Percentiles rank a stretch among this genome's conserved stretches.
Evolutionary conservation across 2,329 filamentous ascomycete species (phyloP).

Genomic region (Aureobasidium namibiae): DNA sequence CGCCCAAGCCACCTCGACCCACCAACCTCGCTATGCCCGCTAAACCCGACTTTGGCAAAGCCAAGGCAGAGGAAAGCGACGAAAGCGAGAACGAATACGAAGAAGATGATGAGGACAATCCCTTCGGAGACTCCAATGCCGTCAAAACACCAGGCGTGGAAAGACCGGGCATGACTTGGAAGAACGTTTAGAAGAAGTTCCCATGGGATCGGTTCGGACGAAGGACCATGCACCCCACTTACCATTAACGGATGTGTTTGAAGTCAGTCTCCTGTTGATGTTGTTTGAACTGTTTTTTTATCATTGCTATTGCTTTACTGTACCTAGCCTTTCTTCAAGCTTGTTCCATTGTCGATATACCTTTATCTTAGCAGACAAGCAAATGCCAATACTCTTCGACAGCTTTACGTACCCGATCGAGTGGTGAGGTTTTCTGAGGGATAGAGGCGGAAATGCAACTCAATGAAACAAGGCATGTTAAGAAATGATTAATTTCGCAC

Average conservation of each 20-base stretch:
- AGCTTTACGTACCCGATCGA: not conserved
- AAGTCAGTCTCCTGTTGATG: no score
- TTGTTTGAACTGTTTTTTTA: not conserved
- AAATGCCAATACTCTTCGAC: not conserved
- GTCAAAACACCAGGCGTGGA: conserved; percentile 47
- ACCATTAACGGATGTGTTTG: no score
- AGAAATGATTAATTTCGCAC: no score
- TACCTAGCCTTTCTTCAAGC: not conserved
- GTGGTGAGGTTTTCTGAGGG: no score
- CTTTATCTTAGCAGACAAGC: not conserved
- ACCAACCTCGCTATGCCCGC: conserved; percentile 33
- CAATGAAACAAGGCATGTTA: no score
- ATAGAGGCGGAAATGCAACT: no score
- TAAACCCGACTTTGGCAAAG: conserved; percentile 16
- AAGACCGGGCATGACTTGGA: conserved; percentile 25
- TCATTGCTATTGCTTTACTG: not conserved
- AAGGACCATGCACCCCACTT: no score
- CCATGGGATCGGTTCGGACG: no score
- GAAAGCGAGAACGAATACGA: conserved; percentile 50
- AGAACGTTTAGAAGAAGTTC: conserved; percentile 26
- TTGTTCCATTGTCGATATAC: not conserved
- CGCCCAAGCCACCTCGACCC: conserved; percentile 45
- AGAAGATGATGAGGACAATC: conserved; percentile 75
- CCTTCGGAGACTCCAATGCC: conserved; percentile 77
- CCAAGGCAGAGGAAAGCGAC: conserved; percentile 28